Evolutionary conservation across 176 grass and related monocot genomes (phyloP).

Genomic region (Pharus latifolius): DNA sequence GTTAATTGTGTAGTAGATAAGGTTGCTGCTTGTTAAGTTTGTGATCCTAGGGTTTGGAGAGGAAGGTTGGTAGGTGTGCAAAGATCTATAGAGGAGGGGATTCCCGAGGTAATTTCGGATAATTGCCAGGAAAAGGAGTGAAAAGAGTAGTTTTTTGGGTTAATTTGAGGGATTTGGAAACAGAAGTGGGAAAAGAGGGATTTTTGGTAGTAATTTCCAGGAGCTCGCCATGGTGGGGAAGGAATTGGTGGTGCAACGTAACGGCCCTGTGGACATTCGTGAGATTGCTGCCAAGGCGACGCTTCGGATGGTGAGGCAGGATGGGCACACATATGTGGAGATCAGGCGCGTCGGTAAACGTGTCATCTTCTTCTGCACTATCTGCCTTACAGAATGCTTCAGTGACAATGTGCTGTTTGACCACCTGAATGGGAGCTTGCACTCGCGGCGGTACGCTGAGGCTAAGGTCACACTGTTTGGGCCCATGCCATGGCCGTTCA

Average conservation of each 20-base stretch:
- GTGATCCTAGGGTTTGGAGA: conserved; percentile 5
- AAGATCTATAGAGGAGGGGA: conserved; percentile 11
- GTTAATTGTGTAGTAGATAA: not conserved
- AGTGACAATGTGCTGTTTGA: conserved; percentile 90
- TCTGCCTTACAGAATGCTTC: conserved; percentile 93
- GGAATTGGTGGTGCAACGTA: conserved; percentile 49
- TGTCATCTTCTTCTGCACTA: conserved; percentile 95
- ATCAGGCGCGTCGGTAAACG: conserved; percentile 63
- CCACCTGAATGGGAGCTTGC: conserved; percentile 81
- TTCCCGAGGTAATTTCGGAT: not conserved
- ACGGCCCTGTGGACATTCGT: conserved; percentile 59
- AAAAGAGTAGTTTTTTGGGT: not conserved
- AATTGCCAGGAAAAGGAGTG: not conserved
- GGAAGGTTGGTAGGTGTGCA: not conserved
- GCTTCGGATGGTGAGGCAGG: conserved; percentile 72
- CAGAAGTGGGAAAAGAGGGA: not conserved
- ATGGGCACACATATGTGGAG: conserved; percentile 85
- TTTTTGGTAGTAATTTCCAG: not conserved
- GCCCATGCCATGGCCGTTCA: conserved; percentile 91
- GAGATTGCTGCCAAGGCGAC: conserved; percentile 79
- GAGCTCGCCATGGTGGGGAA: conserved; percentile 62
- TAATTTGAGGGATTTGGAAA: not conserved
- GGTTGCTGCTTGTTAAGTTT: conserved; percentile 1
- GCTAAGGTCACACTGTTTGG: conserved; percentile 92
- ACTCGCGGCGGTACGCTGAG: conserved; percentile 48